Conservation (phyloP, 352 stramenopile species). For the Globisporangium radiosum region DNA sequence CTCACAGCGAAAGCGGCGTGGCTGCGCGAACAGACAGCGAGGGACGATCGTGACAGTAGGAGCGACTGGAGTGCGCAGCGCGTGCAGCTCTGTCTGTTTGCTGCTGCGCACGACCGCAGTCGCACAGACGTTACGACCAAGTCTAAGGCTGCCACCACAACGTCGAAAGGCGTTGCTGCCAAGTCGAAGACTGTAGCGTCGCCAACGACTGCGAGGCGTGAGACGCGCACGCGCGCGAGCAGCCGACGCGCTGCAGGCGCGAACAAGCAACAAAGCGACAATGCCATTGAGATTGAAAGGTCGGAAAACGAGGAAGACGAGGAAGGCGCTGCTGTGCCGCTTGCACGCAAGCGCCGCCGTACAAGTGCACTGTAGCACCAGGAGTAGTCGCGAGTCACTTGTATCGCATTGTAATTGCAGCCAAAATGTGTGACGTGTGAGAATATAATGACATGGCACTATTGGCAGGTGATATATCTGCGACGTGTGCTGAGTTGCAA, state of each 20-base stretch:
- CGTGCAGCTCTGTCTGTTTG: conserved; percentile 71
- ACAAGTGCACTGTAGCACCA: too few relatives aligned
- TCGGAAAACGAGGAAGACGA: too few relatives aligned
- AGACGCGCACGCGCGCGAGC: neutral
- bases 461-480: too few relatives aligned
- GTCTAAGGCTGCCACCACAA: conserved; percentile 4
- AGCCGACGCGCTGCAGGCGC: neutral
- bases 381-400: neutral
- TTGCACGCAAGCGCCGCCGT: too few relatives aligned
- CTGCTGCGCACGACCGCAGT: conserved; percentile 15
- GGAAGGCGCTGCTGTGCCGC: too few relatives aligned
- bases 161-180: neutral
- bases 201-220: neutral
- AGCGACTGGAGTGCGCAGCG: conserved; percentile 50
- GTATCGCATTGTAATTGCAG: neutral
- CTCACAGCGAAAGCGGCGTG: conserved; percentile 46
- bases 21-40: conserved; percentile 12
- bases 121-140: neutral
- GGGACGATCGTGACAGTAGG: conserved; percentile 14
- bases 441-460: too few relatives aligned
- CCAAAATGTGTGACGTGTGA: too few relatives aligned
- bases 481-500: too few relatives aligned
- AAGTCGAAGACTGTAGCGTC: neutral
- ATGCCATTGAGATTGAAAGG: neutral
- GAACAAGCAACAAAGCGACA: conserved; percentile 3